Conservation (phyloP, 345 rosid species). For the Trapa incisa region DNA sequence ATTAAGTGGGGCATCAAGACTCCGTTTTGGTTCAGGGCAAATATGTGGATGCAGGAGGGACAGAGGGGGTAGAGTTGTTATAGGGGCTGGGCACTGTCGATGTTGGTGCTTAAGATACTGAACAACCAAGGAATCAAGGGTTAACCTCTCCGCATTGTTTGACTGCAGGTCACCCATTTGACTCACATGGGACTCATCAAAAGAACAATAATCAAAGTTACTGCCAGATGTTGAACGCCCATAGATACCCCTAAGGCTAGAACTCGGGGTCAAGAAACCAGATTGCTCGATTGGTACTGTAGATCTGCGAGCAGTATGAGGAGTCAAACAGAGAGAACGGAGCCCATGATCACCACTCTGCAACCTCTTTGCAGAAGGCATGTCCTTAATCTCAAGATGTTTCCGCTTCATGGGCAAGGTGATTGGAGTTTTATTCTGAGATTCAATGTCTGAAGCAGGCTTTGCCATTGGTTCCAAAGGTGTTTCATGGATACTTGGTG, state of each 20-base stretch:
- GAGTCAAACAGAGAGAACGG: slow-evolving; percentile 40
- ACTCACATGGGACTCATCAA: slow-evolving; percentile 41
- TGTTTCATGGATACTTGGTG: slow-evolving; percentile 26
- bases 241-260: slow-evolving; percentile 29
- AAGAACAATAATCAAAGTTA: slow-evolving; percentile 23
- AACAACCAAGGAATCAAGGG: slow-evolving; percentile 76
- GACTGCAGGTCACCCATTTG: slow-evolving; percentile 19
- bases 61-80: slow-evolving; percentile 94
- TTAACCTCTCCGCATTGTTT: slow-evolving; percentile 55
- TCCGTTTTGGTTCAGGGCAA: slow-evolving; percentile 88
- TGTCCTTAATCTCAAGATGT: slow-evolving; percentile 53
- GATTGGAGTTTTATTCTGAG: slow-evolving; percentile 57
- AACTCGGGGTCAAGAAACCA: slow-evolving; percentile 49
- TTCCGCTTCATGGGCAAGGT: slow-evolving; percentile 67
- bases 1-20: slow-evolving; percentile 82
- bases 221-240: slow-evolving; percentile 26
- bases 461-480: slow-evolving; percentile 27
- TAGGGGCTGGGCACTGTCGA: slow-evolving; percentile 97
- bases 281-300: slow-evolving; percentile 29
- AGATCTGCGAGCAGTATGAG: slow-evolving; percentile 35
- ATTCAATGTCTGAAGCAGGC: slow-evolving; percentile 33
- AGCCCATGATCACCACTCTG: slow-evolving; percentile 57
- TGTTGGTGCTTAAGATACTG: slow-evolving; percentile 96
- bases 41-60: slow-evolving; percentile 87
- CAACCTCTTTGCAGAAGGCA: slow-evolving; percentile 54